Conservation (phyloP, 345 rosid genomes). For the Syzygium aromaticum region DNA sequence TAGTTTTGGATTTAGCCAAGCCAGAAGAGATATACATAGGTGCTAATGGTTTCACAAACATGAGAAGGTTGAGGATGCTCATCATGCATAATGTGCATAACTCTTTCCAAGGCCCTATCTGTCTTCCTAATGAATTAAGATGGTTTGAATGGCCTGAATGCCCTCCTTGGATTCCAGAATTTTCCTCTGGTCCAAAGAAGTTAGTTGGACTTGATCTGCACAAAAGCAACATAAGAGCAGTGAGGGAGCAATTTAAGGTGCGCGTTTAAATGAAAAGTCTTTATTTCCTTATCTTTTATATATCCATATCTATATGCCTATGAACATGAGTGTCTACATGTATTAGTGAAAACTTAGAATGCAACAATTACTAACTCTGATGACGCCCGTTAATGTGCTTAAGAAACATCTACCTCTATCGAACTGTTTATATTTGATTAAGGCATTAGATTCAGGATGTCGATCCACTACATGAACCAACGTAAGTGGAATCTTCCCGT, state of each 20-base stretch:
- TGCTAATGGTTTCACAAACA: not conserved
- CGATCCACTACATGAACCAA: too few relatives aligned
- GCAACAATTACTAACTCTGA: too few relatives aligned
- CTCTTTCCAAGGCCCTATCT: not conserved
- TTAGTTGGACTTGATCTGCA: not conserved
- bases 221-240: not conserved
- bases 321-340: too few relatives aligned
- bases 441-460: too few relatives aligned
- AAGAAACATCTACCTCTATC: too few relatives aligned
- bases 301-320: too few relatives aligned
- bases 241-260: not conserved
- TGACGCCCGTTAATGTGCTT: too few relatives aligned
- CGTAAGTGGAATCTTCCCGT: too few relatives aligned
- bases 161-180: not conserved
- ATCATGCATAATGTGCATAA: not conserved
- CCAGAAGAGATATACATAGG: not conserved
- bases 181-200: accelerated
- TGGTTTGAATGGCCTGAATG: not conserved
- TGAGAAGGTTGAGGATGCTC: not conserved
- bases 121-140: not conserved
- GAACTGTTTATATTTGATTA: too few relatives aligned
- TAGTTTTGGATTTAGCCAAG: not conserved
- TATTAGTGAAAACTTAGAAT: too few relatives aligned
- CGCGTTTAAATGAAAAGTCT: not conserved
- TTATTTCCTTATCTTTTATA: not conserved